phyloP scores from a whole-genome alignment of 2,329 filamentous ascomycete species.

The Pseudogymnoascus sp. region DNA sequence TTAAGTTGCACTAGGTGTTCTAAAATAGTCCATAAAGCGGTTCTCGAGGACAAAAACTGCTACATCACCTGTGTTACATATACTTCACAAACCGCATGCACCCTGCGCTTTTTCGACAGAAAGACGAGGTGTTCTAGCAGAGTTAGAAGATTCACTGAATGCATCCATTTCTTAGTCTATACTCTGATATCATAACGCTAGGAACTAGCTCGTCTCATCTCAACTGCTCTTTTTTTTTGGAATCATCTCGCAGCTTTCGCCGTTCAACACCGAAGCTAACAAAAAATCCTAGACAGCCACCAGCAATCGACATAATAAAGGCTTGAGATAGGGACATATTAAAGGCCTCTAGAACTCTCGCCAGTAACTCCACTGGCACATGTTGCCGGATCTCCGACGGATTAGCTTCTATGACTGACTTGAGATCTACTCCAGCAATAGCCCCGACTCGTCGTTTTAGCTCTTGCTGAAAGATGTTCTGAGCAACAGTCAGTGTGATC shows the following conservation, averaged over 20 bases:
- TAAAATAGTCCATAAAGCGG: not conserved
- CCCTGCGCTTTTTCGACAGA: not conserved
- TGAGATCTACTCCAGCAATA: not conserved
- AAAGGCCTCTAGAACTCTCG: not conserved
- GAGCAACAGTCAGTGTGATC: conserved; percentile 56
- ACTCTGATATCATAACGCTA: not conserved
- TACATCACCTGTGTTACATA: not conserved
- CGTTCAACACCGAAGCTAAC: not conserved
- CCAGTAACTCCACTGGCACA: not conserved
- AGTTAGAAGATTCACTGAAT: not conserved
- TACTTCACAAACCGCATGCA: not conserved
- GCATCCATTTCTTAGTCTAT: not conserved
- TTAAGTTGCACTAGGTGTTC: not conserved
- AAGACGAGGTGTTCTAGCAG: not conserved
- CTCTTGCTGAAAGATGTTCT: conserved; percentile 48
- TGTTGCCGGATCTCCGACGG: not conserved
- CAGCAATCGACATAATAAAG: not conserved
- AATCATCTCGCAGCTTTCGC: not conserved
- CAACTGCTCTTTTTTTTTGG: not conserved
- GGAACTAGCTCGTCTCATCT: not conserved
- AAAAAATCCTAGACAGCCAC: not conserved
- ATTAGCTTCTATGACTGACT: not conserved
- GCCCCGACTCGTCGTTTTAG: not conserved
- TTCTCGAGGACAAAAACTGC: not conserved
- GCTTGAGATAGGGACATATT: not conserved